phyloP scores from a whole-genome alignment of 345 rosid species.

The Pseudoturritis turrita region DNA sequence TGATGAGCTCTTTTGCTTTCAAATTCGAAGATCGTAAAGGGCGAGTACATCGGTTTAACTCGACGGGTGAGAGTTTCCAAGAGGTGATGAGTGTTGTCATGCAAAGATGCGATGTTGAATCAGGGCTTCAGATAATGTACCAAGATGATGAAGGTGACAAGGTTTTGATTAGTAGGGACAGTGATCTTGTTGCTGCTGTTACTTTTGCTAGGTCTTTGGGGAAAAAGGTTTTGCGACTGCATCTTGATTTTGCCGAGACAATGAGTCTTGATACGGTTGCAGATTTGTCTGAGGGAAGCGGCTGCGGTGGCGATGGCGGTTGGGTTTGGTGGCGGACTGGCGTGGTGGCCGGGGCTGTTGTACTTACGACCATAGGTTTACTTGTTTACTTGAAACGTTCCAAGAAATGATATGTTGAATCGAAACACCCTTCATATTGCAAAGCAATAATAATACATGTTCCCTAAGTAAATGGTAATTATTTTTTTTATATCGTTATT shows the following conservation, averaged over 20 bases:
- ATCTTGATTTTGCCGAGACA: conserved; percentile 18
- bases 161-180: conserved; percentile 66
- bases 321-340: conserved; percentile 18
- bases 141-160: conserved; percentile 95
- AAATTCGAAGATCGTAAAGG: conserved; percentile 86
- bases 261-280: not conserved
- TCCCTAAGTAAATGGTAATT: not conserved
- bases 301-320: not conserved
- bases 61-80: conserved; percentile 61
- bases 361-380: conserved; percentile 15
- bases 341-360: conserved; percentile 16
- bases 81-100: conserved; percentile 56
- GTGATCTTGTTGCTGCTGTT: conserved; percentile 71
- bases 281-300: conserved; percentile 1
- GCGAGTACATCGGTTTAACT: conserved; percentile 57
- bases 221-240: conserved; percentile 36
- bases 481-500: not conserved
- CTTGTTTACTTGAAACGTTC: conserved; percentile 28
- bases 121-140: conserved; percentile 39
- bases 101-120: conserved; percentile 40
- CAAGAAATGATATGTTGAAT: conserved; percentile 20
- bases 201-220: conserved; percentile 59
- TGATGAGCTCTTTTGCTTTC: conserved; percentile 72
- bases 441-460: not conserved
- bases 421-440: not conserved